These are phyloP conservation scores for Amanita thiersii DNA, from an alignment of 768 basidiomycete species.

Conservation along the genomic window DNA sequence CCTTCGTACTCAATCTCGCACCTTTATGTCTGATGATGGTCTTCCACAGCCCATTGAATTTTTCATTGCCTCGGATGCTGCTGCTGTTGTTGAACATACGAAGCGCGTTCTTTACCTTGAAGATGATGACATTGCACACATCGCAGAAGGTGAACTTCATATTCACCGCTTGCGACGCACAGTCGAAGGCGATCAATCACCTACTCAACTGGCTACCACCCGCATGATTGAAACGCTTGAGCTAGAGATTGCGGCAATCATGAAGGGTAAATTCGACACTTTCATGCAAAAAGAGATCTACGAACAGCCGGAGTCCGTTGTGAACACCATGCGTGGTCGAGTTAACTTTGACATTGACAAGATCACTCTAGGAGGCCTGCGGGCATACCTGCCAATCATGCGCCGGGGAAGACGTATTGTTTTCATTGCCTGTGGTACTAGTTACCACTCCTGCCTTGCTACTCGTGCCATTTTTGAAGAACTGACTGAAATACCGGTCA, in stretches of 20 bases:
- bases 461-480: conserved; percentile 98
- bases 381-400: conserved; percentile 92
- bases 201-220: conserved; percentile 59
- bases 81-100: conserved; percentile 96
- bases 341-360: conserved; percentile 93
- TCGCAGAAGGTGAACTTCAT: conserved; percentile 93
- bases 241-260: conserved; percentile 98
- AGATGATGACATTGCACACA: conserved; percentile 98
- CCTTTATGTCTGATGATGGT: conserved; percentile 98
- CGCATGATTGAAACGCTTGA: conserved; percentile 97
- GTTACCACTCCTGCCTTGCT: conserved; percentile 95
- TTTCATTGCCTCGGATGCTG: conserved; percentile 96
- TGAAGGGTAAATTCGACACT: conserved; percentile 99
- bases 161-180: conserved; percentile 95
- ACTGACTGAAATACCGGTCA: conserved; percentile 96
- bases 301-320: conserved; percentile 97
- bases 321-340: conserved; percentile 99
- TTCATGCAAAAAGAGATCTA: conserved; percentile 99
- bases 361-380: conserved; percentile 92
- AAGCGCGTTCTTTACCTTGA: conserved; percentile 98
- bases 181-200: conserved; percentile 57
- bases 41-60: conserved; percentile 98
- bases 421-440: conserved; percentile 97
- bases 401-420: conserved; percentile 91
- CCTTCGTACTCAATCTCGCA: conserved; percentile 89